Evolutionary conservation across 345 rosid genomes (phyloP), one percentile per base, ranked within the genome.

Genomic region (Citrus glauca): DNA sequence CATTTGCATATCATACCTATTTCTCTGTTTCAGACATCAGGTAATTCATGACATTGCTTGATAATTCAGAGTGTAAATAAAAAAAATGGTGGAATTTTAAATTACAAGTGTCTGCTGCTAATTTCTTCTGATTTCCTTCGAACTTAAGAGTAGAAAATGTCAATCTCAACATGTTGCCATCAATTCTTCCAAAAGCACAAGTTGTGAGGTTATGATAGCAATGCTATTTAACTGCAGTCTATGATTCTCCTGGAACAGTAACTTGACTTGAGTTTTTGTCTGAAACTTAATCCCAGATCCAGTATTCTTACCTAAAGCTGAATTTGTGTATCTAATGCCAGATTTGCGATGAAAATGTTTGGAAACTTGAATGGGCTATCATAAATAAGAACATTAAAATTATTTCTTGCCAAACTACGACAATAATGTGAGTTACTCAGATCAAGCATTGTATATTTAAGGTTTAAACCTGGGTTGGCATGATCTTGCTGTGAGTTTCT

Each of bases 1-100:
- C 99, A 53, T 95, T 93, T 85, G 97, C 99, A 25, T 95, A 95
- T 84, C 98, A 95, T 83, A 92, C 97, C 73, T 95, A 95, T 83
- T 92, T 95, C 82, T 88, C 91, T 73, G 96, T 95, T 77, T 93
- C 99, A n/a, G 98, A 95, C 81, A 90, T 93, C 89, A 93, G 96
- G 99, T 95, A 80, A 75, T 50, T 48, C 60, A 65, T n/a, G 6
- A 72, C 59, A 40, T 79, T 40, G 22, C 13, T 78, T 75, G 63
- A 59, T 63, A 45, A 64, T 66, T 53, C 57, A 53, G 28, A 7
- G 62, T 64, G 38, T 6, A 16, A 27, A 63, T 63, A 63, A 63
- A 19, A 63, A 20, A 63, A 63, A 28, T 63, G 22, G 16, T 30
- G 67, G 67, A 64, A 28, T 64, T 14, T 17, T 17, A 64, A 16